Conservation (phyloP, 352 stramenopile genomes). For the Globisporangium spinosum region DNA sequence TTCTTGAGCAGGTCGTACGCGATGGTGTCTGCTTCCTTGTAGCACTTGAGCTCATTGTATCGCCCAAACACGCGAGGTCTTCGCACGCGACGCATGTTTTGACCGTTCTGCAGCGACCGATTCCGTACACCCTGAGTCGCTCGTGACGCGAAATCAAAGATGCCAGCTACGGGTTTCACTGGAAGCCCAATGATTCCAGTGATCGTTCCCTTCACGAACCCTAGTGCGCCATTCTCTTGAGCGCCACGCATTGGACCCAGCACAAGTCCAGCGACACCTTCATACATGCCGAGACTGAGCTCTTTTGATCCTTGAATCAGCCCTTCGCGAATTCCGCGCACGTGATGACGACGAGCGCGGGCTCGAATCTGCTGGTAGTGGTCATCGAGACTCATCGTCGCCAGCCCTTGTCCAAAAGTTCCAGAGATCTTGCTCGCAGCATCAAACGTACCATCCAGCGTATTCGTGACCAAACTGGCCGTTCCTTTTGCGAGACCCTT, state of each 20-base stretch:
- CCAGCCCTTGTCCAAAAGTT: slow-evolving; percentile 84
- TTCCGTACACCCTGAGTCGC: slow-evolving; percentile 85
- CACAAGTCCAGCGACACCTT: slow-evolving; percentile 79
- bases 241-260: slow-evolving; percentile 80
- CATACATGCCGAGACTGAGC: slow-evolving; percentile 78
- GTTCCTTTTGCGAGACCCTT: slow-evolving; percentile 85
- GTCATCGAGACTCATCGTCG: slow-evolving; percentile 83
- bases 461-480: slow-evolving; percentile 85
- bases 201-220: slow-evolving; percentile 83
- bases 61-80: slow-evolving; percentile 83
- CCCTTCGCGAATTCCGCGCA: slow-evolving; percentile 75
- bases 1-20: slow-evolving; percentile 82
- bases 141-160: slow-evolving; percentile 89
- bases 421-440: slow-evolving; percentile 87
- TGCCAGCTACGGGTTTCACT: slow-evolving; percentile 83
- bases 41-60: slow-evolving; percentile 88
- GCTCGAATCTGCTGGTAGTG: slow-evolving; percentile 86
- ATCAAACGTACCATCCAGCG: slow-evolving; percentile 84
- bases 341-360: slow-evolving; percentile 68
- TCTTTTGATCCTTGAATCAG: slow-evolving; percentile 83
- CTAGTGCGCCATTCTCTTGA: slow-evolving; percentile 73
- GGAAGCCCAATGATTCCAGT: slow-evolving; percentile 85
- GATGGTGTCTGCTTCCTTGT: slow-evolving; percentile 86
- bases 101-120: slow-evolving; percentile 72
- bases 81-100: slow-evolving; percentile 75